phyloP scores from a whole-genome alignment of 495 filamentous ascomycete genomes.

The Trichodelitschia bisporula region DNA sequence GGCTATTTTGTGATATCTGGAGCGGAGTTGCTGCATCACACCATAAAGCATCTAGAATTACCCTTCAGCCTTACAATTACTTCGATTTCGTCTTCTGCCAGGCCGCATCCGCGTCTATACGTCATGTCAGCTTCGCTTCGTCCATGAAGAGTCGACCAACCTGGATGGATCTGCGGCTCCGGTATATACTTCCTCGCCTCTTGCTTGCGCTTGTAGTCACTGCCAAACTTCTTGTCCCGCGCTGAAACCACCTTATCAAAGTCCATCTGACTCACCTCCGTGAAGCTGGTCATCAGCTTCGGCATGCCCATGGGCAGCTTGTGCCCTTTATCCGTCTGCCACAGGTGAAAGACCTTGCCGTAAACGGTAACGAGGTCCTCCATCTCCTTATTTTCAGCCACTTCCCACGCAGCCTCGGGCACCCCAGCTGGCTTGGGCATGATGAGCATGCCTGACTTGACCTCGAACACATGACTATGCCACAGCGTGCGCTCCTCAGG shows the following conservation, averaged over 20 bases:
- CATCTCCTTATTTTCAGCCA: slow-evolving; percentile 61
- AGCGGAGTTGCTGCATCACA: too few relatives aligned
- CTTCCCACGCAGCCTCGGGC: slow-evolving; percentile 38
- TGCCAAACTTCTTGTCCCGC: slow-evolving; percentile 40
- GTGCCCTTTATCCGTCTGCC: slow-evolving; percentile 70
- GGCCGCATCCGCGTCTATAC: too few relatives aligned
- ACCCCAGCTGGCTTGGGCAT: slow-evolving; percentile 44
- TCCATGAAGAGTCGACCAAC: too few relatives aligned
- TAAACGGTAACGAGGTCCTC: slow-evolving; percentile 43
- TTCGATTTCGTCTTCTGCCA: too few relatives aligned
- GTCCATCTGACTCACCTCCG: slow-evolving; percentile 29
- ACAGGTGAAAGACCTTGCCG: slow-evolving; percentile 79
- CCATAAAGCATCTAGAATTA: too few relatives aligned
- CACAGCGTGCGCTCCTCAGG: slow-evolving; percentile 44
- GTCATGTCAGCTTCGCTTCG: too few relatives aligned
- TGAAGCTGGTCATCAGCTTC: slow-evolving; percentile 57
- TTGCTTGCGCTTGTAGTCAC: slow-evolving; percentile 33
- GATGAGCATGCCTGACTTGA: slow-evolving; percentile 65
- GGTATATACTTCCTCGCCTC: slow-evolving; percentile 12
- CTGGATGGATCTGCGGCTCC: slow-evolving; percentile 3
- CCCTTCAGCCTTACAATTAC: too few relatives aligned
- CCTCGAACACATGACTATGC: slow-evolving; percentile 70
- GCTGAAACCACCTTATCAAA: slow-evolving; percentile 33
- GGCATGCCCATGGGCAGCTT: slow-evolving; percentile 48
- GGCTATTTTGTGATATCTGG: too few relatives aligned